Conservation (phyloP, 2,329 filamentous ascomycete genomes). For the Orbilia quercus region DNA sequence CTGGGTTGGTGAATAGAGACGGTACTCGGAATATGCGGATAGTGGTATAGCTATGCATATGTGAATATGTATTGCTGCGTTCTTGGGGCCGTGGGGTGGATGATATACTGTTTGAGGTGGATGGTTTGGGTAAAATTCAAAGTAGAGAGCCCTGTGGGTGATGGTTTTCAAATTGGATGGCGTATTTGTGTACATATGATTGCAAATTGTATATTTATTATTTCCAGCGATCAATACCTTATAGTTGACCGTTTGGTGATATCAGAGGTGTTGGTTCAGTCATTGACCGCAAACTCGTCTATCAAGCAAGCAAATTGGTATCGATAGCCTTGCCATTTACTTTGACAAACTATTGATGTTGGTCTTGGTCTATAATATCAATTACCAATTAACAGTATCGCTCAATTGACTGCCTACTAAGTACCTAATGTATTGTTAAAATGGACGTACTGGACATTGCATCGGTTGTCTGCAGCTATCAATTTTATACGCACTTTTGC, state of each 20-base stretch:
- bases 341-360: no score
- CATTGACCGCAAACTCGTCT: no score
- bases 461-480: not conserved
- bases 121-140: not conserved
- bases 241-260: not conserved
- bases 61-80: not conserved
- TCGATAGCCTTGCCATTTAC: no score
- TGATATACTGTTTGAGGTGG: not conserved
- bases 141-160: not conserved
- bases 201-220: not conserved
- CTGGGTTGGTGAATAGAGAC: not conserved
- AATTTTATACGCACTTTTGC: not conserved
- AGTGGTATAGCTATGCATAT: not conserved
- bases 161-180: not conserved
- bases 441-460: not conserved
- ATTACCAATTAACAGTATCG: no score
- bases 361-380: no score
- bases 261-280: no score
- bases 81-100: not conserved
- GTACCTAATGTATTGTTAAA: not conserved
- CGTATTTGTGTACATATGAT: constrained; percentile 15
- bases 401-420: no score
- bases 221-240: constrained; percentile 10
- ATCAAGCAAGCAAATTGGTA: no score
- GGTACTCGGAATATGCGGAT: not conserved